Evolutionary conservation across 768 basidiomycete species (phyloP), one percentile per base, ranked within the genome.

Genomic region (Mycena sanguinolenta): DNA sequence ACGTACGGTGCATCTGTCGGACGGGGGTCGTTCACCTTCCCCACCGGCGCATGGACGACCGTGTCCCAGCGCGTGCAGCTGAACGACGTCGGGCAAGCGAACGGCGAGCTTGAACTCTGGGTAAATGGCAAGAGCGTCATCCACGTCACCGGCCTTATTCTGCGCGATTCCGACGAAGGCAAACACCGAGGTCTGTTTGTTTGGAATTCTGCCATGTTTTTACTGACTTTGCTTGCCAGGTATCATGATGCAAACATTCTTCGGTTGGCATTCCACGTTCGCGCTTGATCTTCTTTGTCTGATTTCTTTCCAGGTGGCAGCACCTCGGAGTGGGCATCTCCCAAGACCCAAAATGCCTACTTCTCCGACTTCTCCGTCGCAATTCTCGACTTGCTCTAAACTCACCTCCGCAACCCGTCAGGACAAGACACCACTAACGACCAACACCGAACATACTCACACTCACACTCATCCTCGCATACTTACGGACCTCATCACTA

Each of bases 321-420:
- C 39, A 78, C 80, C 14, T 46, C 78, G 0, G 78, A 81, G 27
- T 93, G 83, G 82, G 91, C 89, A 21, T 87, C 89, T 8, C 89
- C 92, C 21, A 86, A 87, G 76, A 83, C 86, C 59, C 92, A 93
- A 79, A 80, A 84, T 73, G 79, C 86, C 23, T 93, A 84, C 79
- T 92, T 93, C 82, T 87, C 91, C 72, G 91, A 91, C 77, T 91
- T 92, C 80, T 90, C 90, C 10, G 82, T 90, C 65, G 89, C 90
- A 42, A 86, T 92, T 76, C 86, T 84, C 59, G 79, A 89, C 75
- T 78, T 63, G 66, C 79, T 86, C 69, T 86, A 80, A 77, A 73
- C 32, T 10, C 65, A 38, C 16, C 2, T 23, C 32, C 6, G n/a
- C 49, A 23, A 34, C 32, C 58, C 36, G 10, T 10, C 13, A 5